These are phyloP conservation scores for Leccinum subtestaceum DNA, from an alignment of 768 basidiomycete genomes.

Conservation along the genomic window DNA sequence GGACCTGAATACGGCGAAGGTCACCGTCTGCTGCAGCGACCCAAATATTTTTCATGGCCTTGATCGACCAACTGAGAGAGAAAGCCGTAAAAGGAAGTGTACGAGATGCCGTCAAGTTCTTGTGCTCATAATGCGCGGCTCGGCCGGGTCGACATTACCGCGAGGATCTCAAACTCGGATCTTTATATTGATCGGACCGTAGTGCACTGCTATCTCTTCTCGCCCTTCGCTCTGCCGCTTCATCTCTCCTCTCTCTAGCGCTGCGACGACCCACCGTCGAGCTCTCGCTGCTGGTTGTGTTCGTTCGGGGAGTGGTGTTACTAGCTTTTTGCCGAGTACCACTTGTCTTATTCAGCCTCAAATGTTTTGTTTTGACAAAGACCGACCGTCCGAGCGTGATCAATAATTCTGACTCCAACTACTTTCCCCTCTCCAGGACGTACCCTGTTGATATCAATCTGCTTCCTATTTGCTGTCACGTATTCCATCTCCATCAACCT, in stretches of 20 bases:
- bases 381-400: slow-evolving; percentile 7
- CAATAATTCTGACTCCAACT: slow-evolving; percentile 21
- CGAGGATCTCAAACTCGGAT: slow-evolving; percentile 28
- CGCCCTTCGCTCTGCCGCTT: background rate
- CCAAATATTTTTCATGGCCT: slow-evolving; percentile 69
- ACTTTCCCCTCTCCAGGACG: too few species aligned
- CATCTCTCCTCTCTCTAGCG: background rate
- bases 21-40: slow-evolving; percentile 92
- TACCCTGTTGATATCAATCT: slow-evolving; percentile 9
- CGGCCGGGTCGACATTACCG: background rate
- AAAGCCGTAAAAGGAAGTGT: background rate
- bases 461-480: slow-evolving; percentile 17
- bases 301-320: background rate
- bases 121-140: background rate
- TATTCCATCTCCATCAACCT: slow-evolving; percentile 21
- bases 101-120: background rate
- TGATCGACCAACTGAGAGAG: background rate
- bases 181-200: slow-evolving; percentile 27
- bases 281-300: background rate
- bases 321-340: background rate
- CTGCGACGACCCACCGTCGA: background rate
- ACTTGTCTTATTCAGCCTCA: slow-evolving; percentile 24
- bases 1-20: slow-evolving; percentile 67
- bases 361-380: slow-evolving; percentile 21
- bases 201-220: background rate